Base-by-base conservation (phyloP, 495 filamentous ascomycete genomes). In the Hyphodiscus hymeniophilus region DNA sequence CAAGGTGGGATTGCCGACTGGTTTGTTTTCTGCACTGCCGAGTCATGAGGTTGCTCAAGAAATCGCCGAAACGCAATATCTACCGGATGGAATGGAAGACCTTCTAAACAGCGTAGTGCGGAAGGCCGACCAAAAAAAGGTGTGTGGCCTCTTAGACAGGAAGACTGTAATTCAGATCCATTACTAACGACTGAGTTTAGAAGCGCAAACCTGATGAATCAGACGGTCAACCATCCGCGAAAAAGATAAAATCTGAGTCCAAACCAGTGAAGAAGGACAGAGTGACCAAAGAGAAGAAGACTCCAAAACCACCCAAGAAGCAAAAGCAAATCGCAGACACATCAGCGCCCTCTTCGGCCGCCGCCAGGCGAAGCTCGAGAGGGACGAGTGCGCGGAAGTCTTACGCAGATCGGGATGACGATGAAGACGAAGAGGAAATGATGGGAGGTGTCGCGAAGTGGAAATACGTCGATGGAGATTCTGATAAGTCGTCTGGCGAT, bases 41-140 rank as follows among this genome's bases (percentile, higher is more conserved):
- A 85, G 77, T 56, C 88, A 92, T 55, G 76, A 81, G 21, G 79
- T 82, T 50, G 89, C 90, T 3, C 85, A 91, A 55, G 75, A 82
- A 48, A 84, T 95, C 49, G 86, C 89, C 1, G 80, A 85, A 58
- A 92, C 82, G 69, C 81, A 82, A 47, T 94, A 81, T 61, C 67
- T 94, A 2, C 84, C 87, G 0, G 84, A 89, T 26, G 83, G 82
- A n/a, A 66, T 94, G 28, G 84, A 88, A 45, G 76, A 78, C 11
- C 63, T 89, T 13, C 54, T 81, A 10, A 65, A 69, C 49, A 63
- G 66, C 1, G 52, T 79, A 36, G 71, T 80, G 42, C 73, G 70
- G 43, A 73, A 46, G 20, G 50, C 45, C 24, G 55, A 60, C 3
- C 51, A 47, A 24, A 61, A 74, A 52, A 77, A 74, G 69, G 73